Base-by-base conservation (phyloP, 257 asterid genomes). In the Rubia yunnanensis region DNA sequence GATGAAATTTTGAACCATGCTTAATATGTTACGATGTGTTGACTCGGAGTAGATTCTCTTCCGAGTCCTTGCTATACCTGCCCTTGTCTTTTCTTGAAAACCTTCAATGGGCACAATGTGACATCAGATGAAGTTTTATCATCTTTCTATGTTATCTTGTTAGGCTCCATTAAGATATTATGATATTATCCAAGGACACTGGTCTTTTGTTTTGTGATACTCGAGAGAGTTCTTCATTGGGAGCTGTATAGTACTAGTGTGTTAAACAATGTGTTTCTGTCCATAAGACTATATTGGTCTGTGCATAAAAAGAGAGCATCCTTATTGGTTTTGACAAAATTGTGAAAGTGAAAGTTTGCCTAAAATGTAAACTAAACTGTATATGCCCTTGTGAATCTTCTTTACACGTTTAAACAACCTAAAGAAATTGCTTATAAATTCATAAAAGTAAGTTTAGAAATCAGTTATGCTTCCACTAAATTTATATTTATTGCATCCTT, bases 1-100 rank as follows among this genome's bases (percentile, higher is more conserved):
- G 32, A 49, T 50, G 49, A 57, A 26, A 72, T 34, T 23, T 57
- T 30, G 11, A n/a, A 48, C 46, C 32, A 15, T 17, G n/a, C 58
- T 46, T 59, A 11, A 41, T 28, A 17, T 30, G 39, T 63, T 74
- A 58, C 30, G 17, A 34, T 68, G 59, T 17, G 35, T 26, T 48
- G 38, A 26, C 28, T 39, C 59, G 14, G 55, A 56, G 22, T 59
- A 10, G 60, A 60, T 70, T 34, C 13, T 66, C 7, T 66, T 60
- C 22, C 59, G 44, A 30, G 35, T 49, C 34, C 22, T 38, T 53
- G 54, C 26, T 48, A 24, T 49, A 62, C 38, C 14, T 62, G 22
- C n/a, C 14, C 24, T 10, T 14, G 48, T 35, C 20, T 1, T 36
- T 55, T 35, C 18, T 54, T 35, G 36, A 36, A 7, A 36, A 20